phyloP scores from a whole-genome alignment of 2,329 filamentous ascomycete species.

The Cladosporium phlei region DNA sequence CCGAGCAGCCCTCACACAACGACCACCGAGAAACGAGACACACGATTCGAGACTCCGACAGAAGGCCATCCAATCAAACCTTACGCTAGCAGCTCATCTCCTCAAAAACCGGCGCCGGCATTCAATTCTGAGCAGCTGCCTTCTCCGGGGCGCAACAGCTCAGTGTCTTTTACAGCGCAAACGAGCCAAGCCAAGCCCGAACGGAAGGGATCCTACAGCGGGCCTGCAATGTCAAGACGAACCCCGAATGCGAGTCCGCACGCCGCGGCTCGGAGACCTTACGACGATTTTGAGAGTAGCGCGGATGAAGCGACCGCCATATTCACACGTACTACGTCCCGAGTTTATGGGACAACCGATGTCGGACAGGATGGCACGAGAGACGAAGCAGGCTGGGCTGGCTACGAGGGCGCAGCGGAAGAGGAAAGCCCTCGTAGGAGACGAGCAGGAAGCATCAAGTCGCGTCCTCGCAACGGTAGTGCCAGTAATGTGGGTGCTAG shows the following conservation, averaged over 20 bases:
- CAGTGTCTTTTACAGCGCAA: conserved; percentile 22
- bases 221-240: conserved; percentile 10
- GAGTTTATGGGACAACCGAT: conserved; percentile 1
- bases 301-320: conserved; percentile 42
- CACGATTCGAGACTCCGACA: conserved; percentile 5
- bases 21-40: conserved; percentile 3
- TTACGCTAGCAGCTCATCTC: conserved; percentile 16
- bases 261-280: neutral
- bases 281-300: conserved; percentile 30
- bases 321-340: conserved; percentile 19
- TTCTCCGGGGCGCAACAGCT: conserved; percentile 12
- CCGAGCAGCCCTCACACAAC: neutral
- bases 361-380: neutral
- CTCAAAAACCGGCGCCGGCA: conserved; percentile 2
- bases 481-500: neutral
- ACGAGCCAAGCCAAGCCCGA: conserved; percentile 12
- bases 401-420: conserved; percentile 21
- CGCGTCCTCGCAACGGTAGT: conserved; percentile 14
- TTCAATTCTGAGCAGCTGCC: neutral
- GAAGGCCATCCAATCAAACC: conserved; percentile 19
- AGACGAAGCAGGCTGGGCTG: conserved; percentile 17
- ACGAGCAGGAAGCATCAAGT: conserved; percentile 16
- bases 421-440: conserved; percentile 16
- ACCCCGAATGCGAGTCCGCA: conserved; percentile 16
- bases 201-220: conserved; percentile 17